Evolutionary conservation across 768 basidiomycete genomes (phyloP), one percentile per base, ranked within the genome.

Genomic region (Lactarius trivialis): DNA sequence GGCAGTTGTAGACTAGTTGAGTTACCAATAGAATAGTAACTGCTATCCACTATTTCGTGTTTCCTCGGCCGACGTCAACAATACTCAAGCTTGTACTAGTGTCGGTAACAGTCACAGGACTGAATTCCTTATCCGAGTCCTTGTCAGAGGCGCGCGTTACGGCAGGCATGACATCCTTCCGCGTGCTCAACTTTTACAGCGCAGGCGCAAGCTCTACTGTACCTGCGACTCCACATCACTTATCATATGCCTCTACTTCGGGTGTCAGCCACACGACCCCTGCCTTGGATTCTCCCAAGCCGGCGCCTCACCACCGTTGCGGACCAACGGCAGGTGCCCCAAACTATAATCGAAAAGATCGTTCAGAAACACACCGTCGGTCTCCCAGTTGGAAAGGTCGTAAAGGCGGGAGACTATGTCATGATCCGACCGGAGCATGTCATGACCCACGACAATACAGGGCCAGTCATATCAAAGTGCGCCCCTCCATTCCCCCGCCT

Each of bases 401-500:
- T 98, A 67, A 86, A 84, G 68, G 91, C 94, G 39, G 97, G 96
- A 15, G 97, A 99, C 85, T 98, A 98, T 85, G 94, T 98, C 41
- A 99, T 98, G 95, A 97, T 99, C 76, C 85, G 85, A 45, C 97
- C 97, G 26, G 88, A 98, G 72, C 93, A 98, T 82, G 94, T 98
- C 68, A 95, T 95, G 93, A 95, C 92, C 11, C 93, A 95, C 67
- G 97, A 99, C 71, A 98, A 98, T 72, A 99, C 97, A 14, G 97
- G 94, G 0, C 96, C 97, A 7, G 95, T 99, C 65, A 96, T 99
- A 63, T 87, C 90, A 72, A 99, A 98, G 94, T 94, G 71, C 71
- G 88, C 28, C 28, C 8, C 50, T 21, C 15, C 15, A 30, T 15
- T 2, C 7, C 33, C 39, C 33, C 39, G 7, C 37, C 51, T 56